Evolutionary conservation across 768 basidiomycete species (phyloP).

Genomic region (Baorangia bicolor): DNA sequence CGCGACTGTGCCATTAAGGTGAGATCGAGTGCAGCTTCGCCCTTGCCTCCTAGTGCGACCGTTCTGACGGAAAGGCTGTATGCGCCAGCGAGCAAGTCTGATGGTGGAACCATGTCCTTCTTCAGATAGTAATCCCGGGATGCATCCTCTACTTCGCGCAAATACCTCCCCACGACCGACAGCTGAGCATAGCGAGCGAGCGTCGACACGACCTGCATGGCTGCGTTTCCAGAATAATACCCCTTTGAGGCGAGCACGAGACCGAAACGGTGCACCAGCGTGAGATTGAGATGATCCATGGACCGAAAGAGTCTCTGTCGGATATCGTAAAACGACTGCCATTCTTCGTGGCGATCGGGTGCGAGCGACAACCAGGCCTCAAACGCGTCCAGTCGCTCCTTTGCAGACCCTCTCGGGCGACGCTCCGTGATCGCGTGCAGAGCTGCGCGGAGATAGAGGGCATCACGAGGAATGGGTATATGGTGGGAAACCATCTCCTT

Average conservation of each 20-base stretch:
- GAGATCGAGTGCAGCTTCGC: conserved; percentile 44
- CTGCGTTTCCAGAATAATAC: conserved; percentile 24
- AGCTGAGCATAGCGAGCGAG: conserved; percentile 45
- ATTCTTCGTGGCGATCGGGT: conserved; percentile 32
- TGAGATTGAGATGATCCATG: conserved; percentile 31
- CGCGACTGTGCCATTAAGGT: conserved; percentile 37
- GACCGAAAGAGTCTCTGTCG: conserved; percentile 35
- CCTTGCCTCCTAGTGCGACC: conserved; percentile 38
- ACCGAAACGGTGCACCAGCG: conserved; percentile 43
- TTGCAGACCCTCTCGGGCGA: conserved; percentile 16
- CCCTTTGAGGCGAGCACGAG: conserved; percentile 49
- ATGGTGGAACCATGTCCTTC: conserved; percentile 1
- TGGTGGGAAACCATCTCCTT: conserved; percentile 40
- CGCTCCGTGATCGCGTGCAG: conserved; percentile 28
- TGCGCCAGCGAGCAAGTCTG: conserved; percentile 9
- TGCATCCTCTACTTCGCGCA: conserved; percentile 32
- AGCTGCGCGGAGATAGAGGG: conserved; percentile 40
- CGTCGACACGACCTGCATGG: conserved; percentile 32
- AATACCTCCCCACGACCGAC: conserved; percentile 36
- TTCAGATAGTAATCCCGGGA: conserved; percentile 9
- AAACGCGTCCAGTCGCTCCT: conserved; percentile 20
- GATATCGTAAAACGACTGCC: conserved; percentile 24
- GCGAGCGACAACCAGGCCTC: conserved; percentile 46
- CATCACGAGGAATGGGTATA: conserved; percentile 36
- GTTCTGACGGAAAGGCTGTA: conserved; percentile 43